These are phyloP conservation scores for Zizania palustris DNA, from an alignment of 202 grass and related monocot species.

Conservation along the genomic window DNA sequence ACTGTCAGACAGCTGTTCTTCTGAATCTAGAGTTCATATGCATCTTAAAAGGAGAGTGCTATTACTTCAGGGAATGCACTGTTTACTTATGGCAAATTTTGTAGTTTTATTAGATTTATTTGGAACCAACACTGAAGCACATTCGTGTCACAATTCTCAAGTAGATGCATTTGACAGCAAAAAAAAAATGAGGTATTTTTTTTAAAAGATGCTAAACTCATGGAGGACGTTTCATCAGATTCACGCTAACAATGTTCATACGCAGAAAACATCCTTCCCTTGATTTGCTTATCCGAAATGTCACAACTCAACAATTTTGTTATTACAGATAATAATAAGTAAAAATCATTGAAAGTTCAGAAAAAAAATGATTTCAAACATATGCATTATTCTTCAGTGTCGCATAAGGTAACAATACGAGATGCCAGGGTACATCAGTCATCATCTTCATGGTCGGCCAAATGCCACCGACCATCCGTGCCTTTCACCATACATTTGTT, in stretches of 20 bases:
- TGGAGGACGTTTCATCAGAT: too few relatives aligned
- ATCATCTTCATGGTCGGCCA: slow-evolving; percentile 86
- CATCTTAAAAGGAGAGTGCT: too few relatives aligned
- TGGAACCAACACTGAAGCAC: too few relatives aligned
- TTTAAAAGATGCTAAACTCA: too few relatives aligned
- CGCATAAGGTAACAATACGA: slow-evolving; percentile 16
- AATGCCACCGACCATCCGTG: slow-evolving; percentile 64
- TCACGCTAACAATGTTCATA: too few relatives aligned
- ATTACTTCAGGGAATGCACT: too few relatives aligned
- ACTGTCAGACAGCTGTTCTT: too few relatives aligned
- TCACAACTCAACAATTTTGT: slow-evolving; percentile 18
- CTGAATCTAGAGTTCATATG: too few relatives aligned
- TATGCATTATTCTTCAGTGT: background rate
- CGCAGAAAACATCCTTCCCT: background rate
- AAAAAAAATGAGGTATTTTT: too few relatives aligned
- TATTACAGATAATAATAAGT: slow-evolving; percentile 1
- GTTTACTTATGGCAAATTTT: too few relatives aligned
- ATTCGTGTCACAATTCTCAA: too few relatives aligned
- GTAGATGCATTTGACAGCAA: background rate
- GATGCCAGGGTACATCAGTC: slow-evolving; percentile 34
- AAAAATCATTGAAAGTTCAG: background rate
- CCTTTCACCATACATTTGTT: slow-evolving; percentile 87
- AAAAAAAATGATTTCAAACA: slow-evolving; percentile 30
- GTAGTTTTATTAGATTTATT: too few relatives aligned
- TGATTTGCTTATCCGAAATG: background rate